These are phyloP conservation scores for Clonostachys sp. DNA, from an alignment of 2,329 filamentous ascomycete species.

Conservation along the genomic window DNA sequence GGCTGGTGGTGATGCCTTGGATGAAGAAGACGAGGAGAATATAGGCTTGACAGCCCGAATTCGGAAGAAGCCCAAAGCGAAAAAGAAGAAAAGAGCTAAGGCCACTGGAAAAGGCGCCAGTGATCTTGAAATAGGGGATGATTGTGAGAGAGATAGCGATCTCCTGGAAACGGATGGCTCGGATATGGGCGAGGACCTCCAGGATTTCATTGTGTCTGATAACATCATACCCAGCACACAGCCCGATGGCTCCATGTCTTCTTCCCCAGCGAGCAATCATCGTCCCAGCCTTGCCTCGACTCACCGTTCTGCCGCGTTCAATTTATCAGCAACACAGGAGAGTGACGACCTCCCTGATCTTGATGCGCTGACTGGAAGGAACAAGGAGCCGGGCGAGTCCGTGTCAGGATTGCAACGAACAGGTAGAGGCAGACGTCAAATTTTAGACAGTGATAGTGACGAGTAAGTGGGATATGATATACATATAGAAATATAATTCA, in stretches of 20 bases:
- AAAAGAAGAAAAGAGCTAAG: constrained; percentile 10
- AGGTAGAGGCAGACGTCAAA: constrained; percentile 1
- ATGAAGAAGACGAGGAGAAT: constrained; percentile 10
- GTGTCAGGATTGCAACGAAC: background rate
- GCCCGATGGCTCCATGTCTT: constrained; percentile 11
- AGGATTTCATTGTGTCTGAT: constrained; percentile 54
- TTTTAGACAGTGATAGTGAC: constrained; percentile 8
- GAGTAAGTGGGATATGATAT: constrained; percentile 1
- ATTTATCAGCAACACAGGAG: constrained; percentile 30
- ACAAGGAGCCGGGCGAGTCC: constrained; percentile 5
- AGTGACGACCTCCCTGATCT: constrained; percentile 31
- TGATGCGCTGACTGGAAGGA: constrained; percentile 12
- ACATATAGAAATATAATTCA: background rate
- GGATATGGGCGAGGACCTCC: constrained; percentile 42
- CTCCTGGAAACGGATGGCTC: constrained; percentile 38
- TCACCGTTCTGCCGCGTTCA: no score
- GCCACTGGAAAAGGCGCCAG: constrained; percentile 16
- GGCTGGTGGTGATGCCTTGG: background rate
- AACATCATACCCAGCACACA: constrained; percentile 32
- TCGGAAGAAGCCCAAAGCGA: constrained; percentile 5
- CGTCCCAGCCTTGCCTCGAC: no score
- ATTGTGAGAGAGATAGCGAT: constrained; percentile 45
- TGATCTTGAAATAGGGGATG: constrained; percentile 44
- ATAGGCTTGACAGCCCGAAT: constrained; percentile 2
- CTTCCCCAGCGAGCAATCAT: background rate